Conservation (phyloP, 2,329 filamentous ascomycete species). For the Sclerotinia trifoliorum region DNA sequence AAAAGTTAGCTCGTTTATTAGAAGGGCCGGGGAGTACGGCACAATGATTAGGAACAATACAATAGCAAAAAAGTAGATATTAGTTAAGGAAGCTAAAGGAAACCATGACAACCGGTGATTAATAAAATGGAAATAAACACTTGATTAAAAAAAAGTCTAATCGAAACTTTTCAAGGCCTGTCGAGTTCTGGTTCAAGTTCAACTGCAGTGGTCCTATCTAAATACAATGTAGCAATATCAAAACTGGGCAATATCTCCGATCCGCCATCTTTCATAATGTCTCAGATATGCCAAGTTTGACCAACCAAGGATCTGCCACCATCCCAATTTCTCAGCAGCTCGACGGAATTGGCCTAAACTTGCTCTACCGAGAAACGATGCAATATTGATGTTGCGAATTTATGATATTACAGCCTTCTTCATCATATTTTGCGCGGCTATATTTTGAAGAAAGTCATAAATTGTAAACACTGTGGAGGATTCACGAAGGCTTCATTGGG, state of each 20-base stretch:
- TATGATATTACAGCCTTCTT: constrained; percentile 2
- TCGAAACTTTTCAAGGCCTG: not conserved
- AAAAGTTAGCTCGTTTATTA: not conserved
- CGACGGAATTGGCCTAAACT: constrained; percentile 17
- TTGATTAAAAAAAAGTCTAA: not conserved
- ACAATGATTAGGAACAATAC: not conserved
- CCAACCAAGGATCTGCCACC: constrained; percentile 3
- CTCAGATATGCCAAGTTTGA: constrained; percentile 13
- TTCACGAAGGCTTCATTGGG: not conserved
- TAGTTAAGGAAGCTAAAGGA: not conserved
- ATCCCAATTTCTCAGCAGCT: constrained; percentile 11
- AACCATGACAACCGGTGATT: not conserved
- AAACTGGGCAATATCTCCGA: constrained; percentile 21
- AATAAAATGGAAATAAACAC: constrained; percentile 4
- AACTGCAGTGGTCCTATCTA: constrained; percentile 4
- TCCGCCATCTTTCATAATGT: constrained; percentile 13
- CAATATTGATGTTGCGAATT: not conserved
- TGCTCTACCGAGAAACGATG: constrained; percentile 10
- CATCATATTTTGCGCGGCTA: constrained; percentile 17
- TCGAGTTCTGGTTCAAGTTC: not conserved
- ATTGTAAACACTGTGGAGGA: not conserved
- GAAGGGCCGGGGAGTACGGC: not conserved
- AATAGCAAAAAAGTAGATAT: not conserved
- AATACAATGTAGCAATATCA: constrained; percentile 1
- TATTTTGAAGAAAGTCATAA: constrained; percentile 7